Conservation (phyloP, 495 filamentous ascomycete genomes). For the Penicillium coprophilum region DNA sequence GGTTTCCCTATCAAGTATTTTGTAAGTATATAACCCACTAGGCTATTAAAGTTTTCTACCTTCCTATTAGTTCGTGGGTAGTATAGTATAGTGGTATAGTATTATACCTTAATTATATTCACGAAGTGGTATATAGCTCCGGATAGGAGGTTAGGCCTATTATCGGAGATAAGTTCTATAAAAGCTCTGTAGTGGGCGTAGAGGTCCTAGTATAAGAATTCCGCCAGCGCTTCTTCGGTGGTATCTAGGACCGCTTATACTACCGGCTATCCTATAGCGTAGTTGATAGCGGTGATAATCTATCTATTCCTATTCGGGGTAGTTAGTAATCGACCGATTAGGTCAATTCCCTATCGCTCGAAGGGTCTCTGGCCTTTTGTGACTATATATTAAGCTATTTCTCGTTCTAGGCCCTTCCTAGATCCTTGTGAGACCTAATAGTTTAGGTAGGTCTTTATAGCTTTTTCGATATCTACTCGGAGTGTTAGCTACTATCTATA, state of each 20-base stretch:
- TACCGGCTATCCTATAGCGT: background rate
- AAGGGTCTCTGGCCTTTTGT: background rate
- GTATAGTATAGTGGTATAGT: background rate
- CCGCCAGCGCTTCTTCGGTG: background rate
- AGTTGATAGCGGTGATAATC: conserved; percentile 5
- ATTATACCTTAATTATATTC: background rate
- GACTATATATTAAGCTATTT: conserved; percentile 3
- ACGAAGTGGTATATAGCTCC: background rate
- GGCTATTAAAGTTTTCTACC: conserved; percentile 4
- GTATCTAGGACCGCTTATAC: background rate
- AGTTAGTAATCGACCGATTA: background rate
- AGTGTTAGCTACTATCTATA: background rate
- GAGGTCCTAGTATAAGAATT: conserved; percentile 1
- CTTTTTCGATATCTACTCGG: background rate
- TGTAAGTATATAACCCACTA: conserved; percentile 1
- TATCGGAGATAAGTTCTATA: conserved; percentile 2
- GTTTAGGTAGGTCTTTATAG: background rate
- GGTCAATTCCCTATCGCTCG: background rate
- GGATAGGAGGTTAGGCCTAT: background rate
- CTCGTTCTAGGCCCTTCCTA: background rate
- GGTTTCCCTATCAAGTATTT: conserved; percentile 7
- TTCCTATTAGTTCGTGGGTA: background rate
- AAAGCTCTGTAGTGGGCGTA: background rate
- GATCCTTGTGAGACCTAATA: background rate
- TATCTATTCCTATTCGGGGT: background rate